A percentile compares a stretch with the other conserved stretches of the same genome.
These are phyloP conservation scores for Scedosporium apiospermum DNA, from an alignment of 2,329 filamentous ascomycete genomes.

Conservation along the genomic window DNA sequence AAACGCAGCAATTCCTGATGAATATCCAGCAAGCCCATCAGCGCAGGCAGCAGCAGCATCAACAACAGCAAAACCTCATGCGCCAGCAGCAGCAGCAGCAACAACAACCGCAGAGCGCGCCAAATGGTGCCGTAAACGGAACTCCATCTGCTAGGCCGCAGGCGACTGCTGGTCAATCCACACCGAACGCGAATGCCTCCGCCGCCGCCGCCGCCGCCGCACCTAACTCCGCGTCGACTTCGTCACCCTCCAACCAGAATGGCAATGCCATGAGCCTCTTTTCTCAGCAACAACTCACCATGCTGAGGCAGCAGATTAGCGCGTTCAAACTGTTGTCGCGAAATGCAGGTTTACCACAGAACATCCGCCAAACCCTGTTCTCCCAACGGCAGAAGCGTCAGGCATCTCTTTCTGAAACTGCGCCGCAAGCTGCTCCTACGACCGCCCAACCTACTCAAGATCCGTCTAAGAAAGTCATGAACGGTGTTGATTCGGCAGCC, in stretches of 20 bases:
- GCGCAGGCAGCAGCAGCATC: constrained; percentile 28
- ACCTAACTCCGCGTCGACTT: constrained; percentile 2
- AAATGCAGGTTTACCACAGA: constrained; percentile 69
- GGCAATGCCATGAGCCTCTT: constrained; percentile 48
- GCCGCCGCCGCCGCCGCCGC: background rate
- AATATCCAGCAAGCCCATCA: constrained; percentile 51
- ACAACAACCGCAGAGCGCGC: constrained; percentile 41
- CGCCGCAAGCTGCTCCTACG: constrained; percentile 15
- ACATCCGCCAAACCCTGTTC: constrained; percentile 77
- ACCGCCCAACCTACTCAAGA: constrained; percentile 18
- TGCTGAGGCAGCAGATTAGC: constrained; percentile 76
- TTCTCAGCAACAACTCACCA: constrained; percentile 66
- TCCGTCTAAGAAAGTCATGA: constrained; percentile 6
- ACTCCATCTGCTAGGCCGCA: constrained; percentile 22
- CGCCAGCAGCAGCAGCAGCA: constrained; percentile 37
- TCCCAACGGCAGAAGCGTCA: constrained; percentile 58
- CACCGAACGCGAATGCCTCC: constrained; percentile 12
- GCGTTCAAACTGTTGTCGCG: constrained; percentile 87
- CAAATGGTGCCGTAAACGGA: constrained; percentile 47
- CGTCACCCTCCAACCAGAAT: constrained; percentile 12
- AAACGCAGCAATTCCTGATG: constrained; percentile 65
- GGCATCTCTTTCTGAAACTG: constrained; percentile 7
- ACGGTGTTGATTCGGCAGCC: constrained; percentile 11
- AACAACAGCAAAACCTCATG: constrained; percentile 30
- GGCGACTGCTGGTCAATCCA: constrained; percentile 14